phyloP scores from a whole-genome alignment of 495 filamentous ascomycete genomes.

The Lasiosphaeria hispida region DNA sequence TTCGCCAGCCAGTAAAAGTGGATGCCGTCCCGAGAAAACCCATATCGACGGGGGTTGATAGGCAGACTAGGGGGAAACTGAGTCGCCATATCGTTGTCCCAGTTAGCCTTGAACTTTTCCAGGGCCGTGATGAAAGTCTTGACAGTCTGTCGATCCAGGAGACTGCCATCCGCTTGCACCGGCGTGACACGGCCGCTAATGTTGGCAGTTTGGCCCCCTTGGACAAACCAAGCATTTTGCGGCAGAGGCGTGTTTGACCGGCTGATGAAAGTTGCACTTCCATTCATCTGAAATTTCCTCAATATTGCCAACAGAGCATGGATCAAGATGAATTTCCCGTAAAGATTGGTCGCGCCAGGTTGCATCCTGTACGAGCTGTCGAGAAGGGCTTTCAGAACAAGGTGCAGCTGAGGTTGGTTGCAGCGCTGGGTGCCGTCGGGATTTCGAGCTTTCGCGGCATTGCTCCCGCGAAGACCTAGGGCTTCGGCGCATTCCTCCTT shows the following conservation, averaged over 20 bases:
- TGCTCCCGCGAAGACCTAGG: constrained; percentile 53
- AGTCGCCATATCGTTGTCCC: constrained; percentile 61
- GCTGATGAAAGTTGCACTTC: constrained; percentile 31
- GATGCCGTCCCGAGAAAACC: constrained; percentile 62
- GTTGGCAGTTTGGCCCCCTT: constrained; percentile 29
- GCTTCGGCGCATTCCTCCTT: constrained; percentile 57
- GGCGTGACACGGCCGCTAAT: constrained; percentile 54
- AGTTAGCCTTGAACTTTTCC: constrained; percentile 63
- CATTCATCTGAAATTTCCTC: constrained; percentile 36
- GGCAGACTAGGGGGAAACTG: constrained; percentile 56
- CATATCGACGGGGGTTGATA: constrained; percentile 47
- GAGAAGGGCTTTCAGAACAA: constrained; percentile 54
- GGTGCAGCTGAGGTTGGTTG: constrained; percentile 57
- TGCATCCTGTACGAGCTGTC: constrained; percentile 51
- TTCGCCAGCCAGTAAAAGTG: constrained; percentile 66
- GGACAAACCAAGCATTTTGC: constrained; percentile 48
- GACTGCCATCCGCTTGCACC: constrained; percentile 34
- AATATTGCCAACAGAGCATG: constrained; percentile 60
- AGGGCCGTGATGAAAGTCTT: constrained; percentile 45
- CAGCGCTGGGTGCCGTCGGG: constrained; percentile 54
- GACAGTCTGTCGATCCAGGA: constrained; percentile 29
- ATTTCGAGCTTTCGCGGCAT: constrained; percentile 47
- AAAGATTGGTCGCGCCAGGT: constrained; percentile 58
- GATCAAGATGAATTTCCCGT: constrained; percentile 68
- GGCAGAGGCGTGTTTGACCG: constrained; percentile 46